phyloP scores from a whole-genome alignment of 192 early-diverging fungal species.

The Chytriomyces sp. region DNA sequence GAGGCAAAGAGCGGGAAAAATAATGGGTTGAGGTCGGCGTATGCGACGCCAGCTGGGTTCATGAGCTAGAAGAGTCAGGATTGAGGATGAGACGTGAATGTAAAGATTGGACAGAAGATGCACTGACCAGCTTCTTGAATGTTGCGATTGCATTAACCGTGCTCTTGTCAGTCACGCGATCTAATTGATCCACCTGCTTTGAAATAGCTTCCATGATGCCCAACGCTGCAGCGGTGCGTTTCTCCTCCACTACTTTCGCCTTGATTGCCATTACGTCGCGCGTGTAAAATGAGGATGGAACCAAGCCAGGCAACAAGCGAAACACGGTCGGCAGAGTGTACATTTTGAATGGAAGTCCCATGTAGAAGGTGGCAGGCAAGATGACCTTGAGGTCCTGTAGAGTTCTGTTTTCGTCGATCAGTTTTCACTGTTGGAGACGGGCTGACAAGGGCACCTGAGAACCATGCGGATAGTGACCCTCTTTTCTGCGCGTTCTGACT shows the following conservation, averaged over 20 bases:
- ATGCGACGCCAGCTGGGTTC: slow-evolving; percentile 2
- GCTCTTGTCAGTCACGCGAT: neutral
- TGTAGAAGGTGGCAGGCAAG: neutral
- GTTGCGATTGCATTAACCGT: neutral
- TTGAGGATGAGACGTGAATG: neutral
- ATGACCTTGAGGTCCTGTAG: slow-evolving; percentile 9
- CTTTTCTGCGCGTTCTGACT: neutral
- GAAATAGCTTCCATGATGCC: neutral
- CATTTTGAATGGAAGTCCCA: slow-evolving; percentile 1
- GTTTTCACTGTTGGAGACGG: neutral
- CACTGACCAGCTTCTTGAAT: slow-evolving; percentile 10
- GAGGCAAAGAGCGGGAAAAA: slow-evolving; percentile 11
- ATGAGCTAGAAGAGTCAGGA: slow-evolving; percentile 8
- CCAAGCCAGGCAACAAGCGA: slow-evolving; percentile 1
- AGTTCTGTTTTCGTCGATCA: slow-evolving; percentile 13
- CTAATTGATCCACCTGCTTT: neutral
- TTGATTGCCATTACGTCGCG: slow-evolving; percentile 1
- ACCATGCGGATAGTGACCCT: slow-evolving; percentile 9
- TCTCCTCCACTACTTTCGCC: neutral
- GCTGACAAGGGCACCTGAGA: slow-evolving; percentile 2
- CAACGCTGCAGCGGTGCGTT: neutral
- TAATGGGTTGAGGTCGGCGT: slow-evolving; percentile 10
- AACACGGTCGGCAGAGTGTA: slow-evolving; percentile 17
- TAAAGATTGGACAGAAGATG: neutral
- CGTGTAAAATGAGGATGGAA: slow-evolving; percentile 16